These are phyloP conservation scores for Phialophora macrospora DNA, from an alignment of 2,329 filamentous ascomycete genomes.

Conservation along the genomic window DNA sequence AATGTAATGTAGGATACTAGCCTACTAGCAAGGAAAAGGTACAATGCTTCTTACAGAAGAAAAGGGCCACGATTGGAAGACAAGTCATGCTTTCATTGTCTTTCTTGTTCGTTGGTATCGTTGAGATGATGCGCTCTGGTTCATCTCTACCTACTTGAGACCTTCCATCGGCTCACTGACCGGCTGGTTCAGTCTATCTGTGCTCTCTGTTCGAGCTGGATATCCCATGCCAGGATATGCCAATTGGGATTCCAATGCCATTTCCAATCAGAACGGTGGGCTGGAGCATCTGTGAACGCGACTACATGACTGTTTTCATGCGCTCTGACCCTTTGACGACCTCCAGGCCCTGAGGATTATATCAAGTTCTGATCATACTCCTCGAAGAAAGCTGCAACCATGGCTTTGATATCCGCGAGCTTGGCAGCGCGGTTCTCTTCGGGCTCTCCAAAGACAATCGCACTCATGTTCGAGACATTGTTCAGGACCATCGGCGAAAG, in stretches of 20 bases:
- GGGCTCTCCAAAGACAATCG: background rate
- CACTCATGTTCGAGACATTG: background rate
- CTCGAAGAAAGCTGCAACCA: background rate
- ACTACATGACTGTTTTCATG: background rate
- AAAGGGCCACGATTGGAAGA: background rate
- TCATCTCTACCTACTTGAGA: background rate
- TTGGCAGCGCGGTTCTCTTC: background rate
- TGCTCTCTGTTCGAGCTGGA: background rate
- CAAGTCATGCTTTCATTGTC: background rate
- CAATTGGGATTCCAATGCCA: background rate
- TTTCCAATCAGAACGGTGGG: background rate
- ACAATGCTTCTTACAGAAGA: background rate
- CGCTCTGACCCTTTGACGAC: background rate
- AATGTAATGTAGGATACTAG: too few species aligned
- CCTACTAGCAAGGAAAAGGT: background rate
- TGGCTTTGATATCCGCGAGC: background rate
- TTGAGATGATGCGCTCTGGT: background rate
- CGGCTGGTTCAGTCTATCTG: background rate
- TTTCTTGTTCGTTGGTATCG: background rate
- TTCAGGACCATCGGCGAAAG: background rate
- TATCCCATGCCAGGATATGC: background rate
- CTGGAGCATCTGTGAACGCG: background rate
- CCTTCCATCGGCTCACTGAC: background rate
- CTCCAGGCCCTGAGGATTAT: background rate
- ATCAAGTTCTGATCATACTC: background rate